phyloP scores from a whole-genome alignment of 2,329 filamentous ascomycete genomes.

The Penicillium hordei region DNA sequence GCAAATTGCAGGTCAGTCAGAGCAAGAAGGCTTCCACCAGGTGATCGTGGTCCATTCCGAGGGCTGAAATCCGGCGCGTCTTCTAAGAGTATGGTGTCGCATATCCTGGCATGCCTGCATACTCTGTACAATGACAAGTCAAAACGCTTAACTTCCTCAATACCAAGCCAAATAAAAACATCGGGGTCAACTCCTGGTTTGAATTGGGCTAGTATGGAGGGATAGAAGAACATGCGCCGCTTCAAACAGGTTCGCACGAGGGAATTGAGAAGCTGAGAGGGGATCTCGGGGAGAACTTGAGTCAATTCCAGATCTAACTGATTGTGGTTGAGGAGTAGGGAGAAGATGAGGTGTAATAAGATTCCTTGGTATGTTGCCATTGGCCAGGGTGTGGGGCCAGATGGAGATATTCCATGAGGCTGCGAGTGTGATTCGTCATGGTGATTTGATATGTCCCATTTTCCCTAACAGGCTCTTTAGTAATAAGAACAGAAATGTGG shows the following conservation, averaged over 20 bases:
- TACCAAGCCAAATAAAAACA: not conserved
- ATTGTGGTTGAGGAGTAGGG: not conserved
- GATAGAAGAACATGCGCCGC: not conserved
- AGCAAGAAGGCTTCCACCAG: not conserved
- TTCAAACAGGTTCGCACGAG: not conserved
- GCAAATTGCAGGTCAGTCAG: not conserved
- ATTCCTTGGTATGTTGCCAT: not conserved
- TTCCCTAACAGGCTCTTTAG: not conserved
- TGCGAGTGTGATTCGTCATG: not conserved
- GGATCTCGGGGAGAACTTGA: not conserved
- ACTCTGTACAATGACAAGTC: not conserved
- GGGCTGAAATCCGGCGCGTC: not conserved
- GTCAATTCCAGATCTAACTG: not conserved
- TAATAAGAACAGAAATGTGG: not conserved
- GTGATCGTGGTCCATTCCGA: not conserved
- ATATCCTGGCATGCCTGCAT: not conserved
- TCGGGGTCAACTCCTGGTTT: not conserved
- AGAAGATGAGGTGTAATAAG: not conserved
- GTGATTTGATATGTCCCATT: not conserved
- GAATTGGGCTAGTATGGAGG: not conserved
- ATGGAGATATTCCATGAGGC: not conserved
- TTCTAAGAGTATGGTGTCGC: not conserved
- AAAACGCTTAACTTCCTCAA: not conserved
- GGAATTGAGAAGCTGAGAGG: not conserved
- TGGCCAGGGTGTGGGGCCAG: not conserved